Evolutionary conservation across 352 stramenopile genomes (phyloP).

Genomic region (Phytophthora colocasiae): DNA sequence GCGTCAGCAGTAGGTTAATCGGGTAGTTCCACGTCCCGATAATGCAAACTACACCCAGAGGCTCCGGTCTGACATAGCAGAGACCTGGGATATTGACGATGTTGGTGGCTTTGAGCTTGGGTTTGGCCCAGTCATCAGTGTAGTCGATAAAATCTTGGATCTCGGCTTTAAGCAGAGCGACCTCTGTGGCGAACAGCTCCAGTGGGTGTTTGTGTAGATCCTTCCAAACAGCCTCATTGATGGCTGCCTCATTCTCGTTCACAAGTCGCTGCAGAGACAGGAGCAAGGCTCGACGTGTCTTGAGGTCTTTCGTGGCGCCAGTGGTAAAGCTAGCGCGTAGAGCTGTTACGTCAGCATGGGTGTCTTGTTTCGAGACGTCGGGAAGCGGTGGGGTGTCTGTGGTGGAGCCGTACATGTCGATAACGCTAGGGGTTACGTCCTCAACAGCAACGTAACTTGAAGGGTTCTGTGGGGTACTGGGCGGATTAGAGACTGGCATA

Average conservation of each 20-base stretch:
- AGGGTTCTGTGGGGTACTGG: conserved; percentile 6
- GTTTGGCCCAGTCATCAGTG: conserved; percentile 69
- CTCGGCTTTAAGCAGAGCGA: conserved; percentile 60
- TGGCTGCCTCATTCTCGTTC: conserved; percentile 48
- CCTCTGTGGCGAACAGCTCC: conserved; percentile 70
- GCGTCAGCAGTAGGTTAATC: conserved; percentile 76
- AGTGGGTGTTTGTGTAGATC: conserved; percentile 78
- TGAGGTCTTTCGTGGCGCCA: conserved; percentile 53
- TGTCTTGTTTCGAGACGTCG: conserved; percentile 65
- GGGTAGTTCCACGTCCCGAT: conserved; percentile 96
- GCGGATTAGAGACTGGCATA: conserved; percentile 19
- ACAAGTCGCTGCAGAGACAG: conserved; percentile 57
- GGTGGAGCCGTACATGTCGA: conserved; percentile 16
- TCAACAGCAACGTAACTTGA: conserved; percentile 10
- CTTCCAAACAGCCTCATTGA: conserved; percentile 65
- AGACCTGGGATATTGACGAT: conserved; percentile 62
- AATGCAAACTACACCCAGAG: conserved; percentile 88
- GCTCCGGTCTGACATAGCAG: conserved; percentile 73
- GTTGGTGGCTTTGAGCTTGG: conserved; percentile 56
- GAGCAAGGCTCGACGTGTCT: conserved; percentile 53
- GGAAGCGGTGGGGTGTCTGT: conserved; percentile 32
- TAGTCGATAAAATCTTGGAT: conserved; percentile 84
- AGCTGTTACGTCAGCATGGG: conserved; percentile 48
- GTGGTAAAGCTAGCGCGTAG: conserved; percentile 59
- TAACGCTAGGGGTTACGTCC: conserved; percentile 2